Evolutionary conservation across 2,329 filamentous ascomycete species (phyloP).

Genomic region (Stagonosporopsis cucurbitacearum): DNA sequence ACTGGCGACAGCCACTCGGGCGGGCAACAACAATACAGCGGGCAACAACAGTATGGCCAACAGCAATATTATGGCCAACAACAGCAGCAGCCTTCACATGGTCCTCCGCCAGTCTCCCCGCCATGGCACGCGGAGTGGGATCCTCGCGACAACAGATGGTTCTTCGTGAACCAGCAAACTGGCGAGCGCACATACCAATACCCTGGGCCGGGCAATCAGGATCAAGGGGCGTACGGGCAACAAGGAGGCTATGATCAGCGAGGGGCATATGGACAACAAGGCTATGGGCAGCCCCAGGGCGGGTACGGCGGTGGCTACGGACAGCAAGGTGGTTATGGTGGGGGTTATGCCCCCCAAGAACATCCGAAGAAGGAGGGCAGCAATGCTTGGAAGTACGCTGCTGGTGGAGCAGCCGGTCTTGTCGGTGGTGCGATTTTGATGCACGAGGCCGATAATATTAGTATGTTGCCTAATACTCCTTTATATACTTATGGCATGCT

Average conservation of each 20-base stretch:
- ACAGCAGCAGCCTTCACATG: conserved; percentile 11
- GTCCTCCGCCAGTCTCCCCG: conserved; percentile 35
- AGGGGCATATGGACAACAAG: conserved; percentile 2
- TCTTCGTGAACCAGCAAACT: conserved; percentile 37
- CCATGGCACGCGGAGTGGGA: conserved; percentile 37
- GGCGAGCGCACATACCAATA: conserved; percentile 35
- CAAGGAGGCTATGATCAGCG: conserved; percentile 22
- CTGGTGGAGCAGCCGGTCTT: conserved; percentile 32
- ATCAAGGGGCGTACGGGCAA: conserved; percentile 24
- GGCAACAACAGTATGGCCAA: neutral
- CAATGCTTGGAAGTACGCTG: conserved; percentile 38
- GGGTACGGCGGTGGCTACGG: conserved; percentile 5
- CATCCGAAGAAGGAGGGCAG: conserved; percentile 27
- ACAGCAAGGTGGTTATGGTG: conserved; percentile 24
- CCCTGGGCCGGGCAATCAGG: conserved; percentile 18
- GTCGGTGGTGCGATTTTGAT: conserved; percentile 35
- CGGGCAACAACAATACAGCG: conserved; percentile 18
- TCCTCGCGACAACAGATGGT: conserved; percentile 29
- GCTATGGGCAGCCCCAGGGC: conserved; percentile 22
- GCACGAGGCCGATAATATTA: conserved; percentile 36
- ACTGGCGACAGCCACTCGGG: conserved; percentile 17
- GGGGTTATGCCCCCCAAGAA: conserved; percentile 13
- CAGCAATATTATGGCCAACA: conserved; percentile 10
- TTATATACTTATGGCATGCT: neutral
- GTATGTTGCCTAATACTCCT: conserved; percentile 10